Conservation (phyloP, 129 eudicot genomes). For the Heracleum sosnowskyi region DNA sequence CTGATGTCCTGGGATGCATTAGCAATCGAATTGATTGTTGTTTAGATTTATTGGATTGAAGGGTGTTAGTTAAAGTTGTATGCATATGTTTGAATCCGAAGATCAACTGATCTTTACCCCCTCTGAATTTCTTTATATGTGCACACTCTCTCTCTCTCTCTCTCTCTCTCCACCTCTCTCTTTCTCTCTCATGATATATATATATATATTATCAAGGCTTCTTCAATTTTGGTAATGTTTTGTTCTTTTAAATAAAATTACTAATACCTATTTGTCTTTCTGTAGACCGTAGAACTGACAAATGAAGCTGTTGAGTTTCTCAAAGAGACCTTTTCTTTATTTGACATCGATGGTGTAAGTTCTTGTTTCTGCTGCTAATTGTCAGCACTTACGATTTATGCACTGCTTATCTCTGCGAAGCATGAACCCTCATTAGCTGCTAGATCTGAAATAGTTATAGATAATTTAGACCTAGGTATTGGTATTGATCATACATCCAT, state of each 20-base stretch:
- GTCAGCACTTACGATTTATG: background rate
- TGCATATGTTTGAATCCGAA: background rate
- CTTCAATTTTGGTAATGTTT: no score
- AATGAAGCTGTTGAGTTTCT: slow-evolving; percentile 83
- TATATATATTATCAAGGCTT: background rate
- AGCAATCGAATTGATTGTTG: background rate
- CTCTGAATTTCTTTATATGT: background rate
- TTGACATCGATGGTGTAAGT: slow-evolving; percentile 79
- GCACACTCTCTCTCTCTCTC: background rate
- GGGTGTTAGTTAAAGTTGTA: background rate
- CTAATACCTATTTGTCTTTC: slow-evolving; percentile 12
- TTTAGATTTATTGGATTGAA: background rate
- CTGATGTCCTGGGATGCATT: background rate
- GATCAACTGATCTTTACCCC: background rate
- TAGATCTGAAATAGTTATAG: background rate
- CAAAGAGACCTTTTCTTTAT: slow-evolving; percentile 49
- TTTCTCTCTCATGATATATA: no score
- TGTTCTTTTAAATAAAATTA: background rate
- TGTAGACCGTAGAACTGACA: slow-evolving; percentile 95
- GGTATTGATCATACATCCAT: no score
- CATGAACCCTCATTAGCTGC: background rate
- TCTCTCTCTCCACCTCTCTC: no score
- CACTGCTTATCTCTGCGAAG: background rate
- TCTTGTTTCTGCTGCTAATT: slow-evolving; percentile 9
- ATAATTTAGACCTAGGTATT: background rate